Conservation (phyloP, 2,329 filamentous ascomycete species). For the Microsporum ferrugineum region DNA sequence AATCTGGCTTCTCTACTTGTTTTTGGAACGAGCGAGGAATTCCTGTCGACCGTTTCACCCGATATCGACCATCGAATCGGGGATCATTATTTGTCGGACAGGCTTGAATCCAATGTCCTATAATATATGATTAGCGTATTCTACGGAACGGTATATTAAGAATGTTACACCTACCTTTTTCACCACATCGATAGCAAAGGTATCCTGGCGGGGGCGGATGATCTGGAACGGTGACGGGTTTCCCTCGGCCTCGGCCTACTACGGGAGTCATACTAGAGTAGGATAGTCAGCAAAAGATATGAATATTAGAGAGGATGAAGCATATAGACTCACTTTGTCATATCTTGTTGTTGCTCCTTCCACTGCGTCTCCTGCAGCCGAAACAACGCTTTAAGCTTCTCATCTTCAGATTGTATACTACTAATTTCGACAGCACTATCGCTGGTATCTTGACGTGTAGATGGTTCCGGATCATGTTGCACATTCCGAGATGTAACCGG, state of each 20-base stretch:
- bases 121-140: conserved; percentile 20
- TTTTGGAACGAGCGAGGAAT: conserved; percentile 93
- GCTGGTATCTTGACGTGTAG: conserved; percentile 24
- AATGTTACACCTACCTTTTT: conserved; percentile 52
- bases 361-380: conserved; percentile 81
- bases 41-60: conserved; percentile 91
- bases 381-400: conserved; percentile 87
- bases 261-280: conserved; percentile 35
- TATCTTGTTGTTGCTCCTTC: conserved; percentile 84
- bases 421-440: conserved; percentile 54
- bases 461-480: conserved; percentile 48
- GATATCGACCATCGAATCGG: conserved; percentile 82
- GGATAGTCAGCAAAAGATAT: not conserved
- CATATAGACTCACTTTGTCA: conserved; percentile 56
- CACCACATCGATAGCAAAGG: conserved; percentile 88
- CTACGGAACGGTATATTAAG: not conserved
- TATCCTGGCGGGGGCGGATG: conserved; percentile 90
- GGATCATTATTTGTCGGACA: conserved; percentile 98
- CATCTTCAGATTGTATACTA: conserved; percentile 78
- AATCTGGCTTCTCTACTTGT: conserved; percentile 81
- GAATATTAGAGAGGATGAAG: no score
- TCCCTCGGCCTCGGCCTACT: conserved; percentile 28
- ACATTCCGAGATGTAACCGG: conserved; percentile 77
- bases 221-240: conserved; percentile 62
- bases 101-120: conserved; percentile 92